Conservation (phyloP, 345 rosid species). For the Citrus maxima region DNA sequence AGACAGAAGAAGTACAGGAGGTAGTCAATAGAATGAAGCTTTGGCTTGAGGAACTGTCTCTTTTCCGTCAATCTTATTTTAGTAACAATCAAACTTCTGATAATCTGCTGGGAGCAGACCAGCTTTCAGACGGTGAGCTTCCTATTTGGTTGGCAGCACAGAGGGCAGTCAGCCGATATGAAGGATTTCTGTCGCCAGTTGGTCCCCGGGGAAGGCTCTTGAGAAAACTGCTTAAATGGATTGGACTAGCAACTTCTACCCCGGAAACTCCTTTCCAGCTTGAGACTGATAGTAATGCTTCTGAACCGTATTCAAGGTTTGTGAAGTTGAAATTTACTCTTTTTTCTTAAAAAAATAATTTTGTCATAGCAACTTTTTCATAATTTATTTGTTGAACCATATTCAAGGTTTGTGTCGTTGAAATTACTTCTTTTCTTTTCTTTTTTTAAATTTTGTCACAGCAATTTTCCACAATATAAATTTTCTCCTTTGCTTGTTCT, state of each 20-base stretch:
- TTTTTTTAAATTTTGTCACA: not conserved
- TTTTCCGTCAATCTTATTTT: conserved; percentile 51
- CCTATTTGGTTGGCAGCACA: conserved; percentile 91
- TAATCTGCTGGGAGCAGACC: conserved; percentile 34
- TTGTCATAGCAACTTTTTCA: not conserved
- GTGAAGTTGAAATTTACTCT: conserved; percentile 18
- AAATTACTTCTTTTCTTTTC: conserved; percentile 4
- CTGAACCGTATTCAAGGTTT: conserved; percentile 82
- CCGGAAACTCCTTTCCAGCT: conserved; percentile 56
- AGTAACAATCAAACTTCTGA: conserved; percentile 39
- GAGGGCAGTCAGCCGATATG: conserved; percentile 85
- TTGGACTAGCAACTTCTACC: conserved; percentile 62
- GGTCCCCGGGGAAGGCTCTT: conserved; percentile 93
- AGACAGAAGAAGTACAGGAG: conserved; percentile 47
- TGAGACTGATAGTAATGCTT: conserved; percentile 42
- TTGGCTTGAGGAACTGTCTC: conserved; percentile 63
- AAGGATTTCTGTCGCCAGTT: conserved; percentile 73
- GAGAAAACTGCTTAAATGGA: conserved; percentile 65
- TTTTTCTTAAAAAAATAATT: not conserved
- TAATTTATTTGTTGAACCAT: conserved; percentile 41
- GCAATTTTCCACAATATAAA: not conserved
- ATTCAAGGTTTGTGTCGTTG: conserved; percentile 52
- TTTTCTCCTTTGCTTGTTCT: conserved; percentile 12
- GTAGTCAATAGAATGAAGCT: conserved; percentile 47
- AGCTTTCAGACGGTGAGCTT: conserved; percentile 58